Base-by-base conservation (phyloP, 2,329 filamentous ascomycete species). In the Sarocladium brachiariae region DNA sequence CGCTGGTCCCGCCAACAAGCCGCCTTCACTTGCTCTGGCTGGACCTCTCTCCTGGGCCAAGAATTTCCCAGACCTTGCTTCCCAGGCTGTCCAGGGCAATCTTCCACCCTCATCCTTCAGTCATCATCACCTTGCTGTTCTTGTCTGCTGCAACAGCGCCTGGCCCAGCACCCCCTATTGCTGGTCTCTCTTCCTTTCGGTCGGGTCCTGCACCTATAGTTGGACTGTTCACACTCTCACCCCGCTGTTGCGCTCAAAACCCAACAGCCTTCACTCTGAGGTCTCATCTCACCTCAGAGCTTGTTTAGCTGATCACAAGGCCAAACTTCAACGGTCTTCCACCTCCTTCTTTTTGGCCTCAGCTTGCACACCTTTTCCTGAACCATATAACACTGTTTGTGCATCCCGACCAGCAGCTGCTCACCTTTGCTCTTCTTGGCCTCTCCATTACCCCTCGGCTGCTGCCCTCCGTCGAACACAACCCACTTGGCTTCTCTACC, bases 161-260 rank as follows among this genome's bases (percentile, higher is more conserved):
- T 35, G 11, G 14, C 33, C 14, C 5, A 10, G 14, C 33, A 5
- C 18, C 33, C 14, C 33, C 33, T 35, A 5, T n/a, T 8, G 11
- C 33, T 5, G 33, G 11, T 35, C 14, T n/a, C 14, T 5, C 7
- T 35, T n/a, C 33, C 18, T n/a, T n/a, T 35, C 33, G 14, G 8
- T 35, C 33, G 14, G 33, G 7, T 9, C 33, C 14, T n/a, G n/a
- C n/a, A n/a, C n/a, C n/a, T n/a, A n/a, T n/a, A n/a, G n/a, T n/a
- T n/a, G n/a, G n/a, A n/a, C n/a, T n/a, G n/a, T n/a, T n/a, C 10
- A 10, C 34, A 7, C 34, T 7, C 7, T 37, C 34, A 39, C 37
- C 37, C 37, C 37, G 37, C 37, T 19, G 39, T 43, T 43, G 39
- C 39, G 39, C 39, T 23, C 39, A 43, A 43, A 19, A 14, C n/a